Evolutionary conservation across 163 green algal genomes (phyloP).

Genomic region (Trebouxia gelatinosa): DNA sequence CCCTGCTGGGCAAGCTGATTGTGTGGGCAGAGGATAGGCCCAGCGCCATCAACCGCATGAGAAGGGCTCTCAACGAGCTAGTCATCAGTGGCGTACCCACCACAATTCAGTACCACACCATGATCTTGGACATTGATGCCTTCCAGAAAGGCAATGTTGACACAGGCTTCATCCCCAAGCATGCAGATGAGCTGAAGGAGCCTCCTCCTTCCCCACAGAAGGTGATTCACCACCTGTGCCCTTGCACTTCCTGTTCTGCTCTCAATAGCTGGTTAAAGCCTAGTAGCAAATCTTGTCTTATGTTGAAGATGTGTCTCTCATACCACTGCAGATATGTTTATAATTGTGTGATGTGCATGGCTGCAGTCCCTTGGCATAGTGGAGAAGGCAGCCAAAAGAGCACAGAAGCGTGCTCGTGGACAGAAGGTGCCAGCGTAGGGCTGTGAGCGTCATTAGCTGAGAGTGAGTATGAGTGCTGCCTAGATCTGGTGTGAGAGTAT

Average conservation of each 20-base stretch:
- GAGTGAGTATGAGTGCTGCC: not conserved
- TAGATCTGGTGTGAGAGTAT: no score
- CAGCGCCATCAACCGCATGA: constrained; percentile 87
- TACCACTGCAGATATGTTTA: not conserved
- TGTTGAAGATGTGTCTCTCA: not conserved
- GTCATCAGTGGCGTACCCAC: constrained; percentile 91
- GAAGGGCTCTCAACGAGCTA: constrained; percentile 86
- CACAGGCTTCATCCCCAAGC: constrained; percentile 93
- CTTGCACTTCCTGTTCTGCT: not conserved
- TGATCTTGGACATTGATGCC: constrained; percentile 83
- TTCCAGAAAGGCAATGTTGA: constrained; percentile 84
- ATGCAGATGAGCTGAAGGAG: constrained; percentile 74
- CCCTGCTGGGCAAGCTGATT: constrained; percentile 97
- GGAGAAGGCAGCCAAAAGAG: constrained; percentile 44
- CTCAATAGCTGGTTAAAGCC: not conserved
- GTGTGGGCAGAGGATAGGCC: constrained; percentile 86
- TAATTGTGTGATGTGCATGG: not conserved
- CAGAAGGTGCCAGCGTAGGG: constrained; percentile 17
- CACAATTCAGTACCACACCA: constrained; percentile 89
- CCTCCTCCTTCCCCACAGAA: constrained; percentile 36
- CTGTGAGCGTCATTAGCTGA: not conserved
- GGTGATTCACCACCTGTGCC: not conserved
- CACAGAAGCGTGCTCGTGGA: constrained; percentile 30
- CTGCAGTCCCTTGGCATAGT: constrained; percentile 43
- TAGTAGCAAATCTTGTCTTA: not conserved